phyloP scores from a whole-genome alignment of 768 basidiomycete species.

The Lactifluus piperatus region DNA sequence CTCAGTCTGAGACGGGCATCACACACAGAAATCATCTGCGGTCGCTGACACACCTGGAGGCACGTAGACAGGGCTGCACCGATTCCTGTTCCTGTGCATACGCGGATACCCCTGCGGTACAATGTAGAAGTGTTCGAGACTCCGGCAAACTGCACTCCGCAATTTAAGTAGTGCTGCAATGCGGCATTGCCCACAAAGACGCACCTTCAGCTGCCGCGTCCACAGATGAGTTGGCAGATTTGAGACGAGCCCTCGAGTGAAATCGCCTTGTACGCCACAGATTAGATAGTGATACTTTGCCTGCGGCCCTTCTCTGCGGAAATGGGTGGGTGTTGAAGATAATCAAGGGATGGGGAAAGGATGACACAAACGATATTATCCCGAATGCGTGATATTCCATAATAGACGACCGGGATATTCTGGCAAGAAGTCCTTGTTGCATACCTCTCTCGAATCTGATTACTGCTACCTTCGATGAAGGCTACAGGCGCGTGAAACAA shows the following conservation, averaged over 20 bases:
- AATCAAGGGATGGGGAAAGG: background rate
- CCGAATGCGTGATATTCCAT: constrained; percentile 83
- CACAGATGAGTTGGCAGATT: constrained; percentile 63
- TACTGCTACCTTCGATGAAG: constrained; percentile 70
- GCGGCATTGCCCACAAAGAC: constrained; percentile 1
- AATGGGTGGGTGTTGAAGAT: constrained; percentile 10
- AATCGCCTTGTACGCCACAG: constrained; percentile 76
- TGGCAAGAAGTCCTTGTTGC: constrained; percentile 72
- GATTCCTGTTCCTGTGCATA: constrained; percentile 77
- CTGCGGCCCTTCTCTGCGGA: constrained; percentile 53
- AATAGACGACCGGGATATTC: constrained; percentile 62
- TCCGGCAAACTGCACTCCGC: constrained; percentile 53
- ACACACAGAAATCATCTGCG: too few species aligned
- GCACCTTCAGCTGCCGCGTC: constrained; percentile 74
- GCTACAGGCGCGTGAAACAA: constrained; percentile 32
- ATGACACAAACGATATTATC: constrained; percentile 51
- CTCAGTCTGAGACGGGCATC: background rate
- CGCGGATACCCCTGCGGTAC: constrained; percentile 73
- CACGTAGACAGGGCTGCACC: constrained; percentile 67
- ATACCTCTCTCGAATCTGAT: constrained; percentile 75
- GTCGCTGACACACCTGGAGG: constrained; percentile 11
- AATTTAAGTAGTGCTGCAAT: background rate
- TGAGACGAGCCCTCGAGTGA: constrained; percentile 61
- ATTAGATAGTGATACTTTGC: constrained; percentile 77
- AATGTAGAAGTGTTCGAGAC: constrained; percentile 73